Percentiles rank a stretch among this genome's conserved stretches.
These are phyloP conservation scores for Corynascus novoguineensis DNA, from an alignment of 495 filamentous ascomycete genomes.

Conservation along the genomic window DNA sequence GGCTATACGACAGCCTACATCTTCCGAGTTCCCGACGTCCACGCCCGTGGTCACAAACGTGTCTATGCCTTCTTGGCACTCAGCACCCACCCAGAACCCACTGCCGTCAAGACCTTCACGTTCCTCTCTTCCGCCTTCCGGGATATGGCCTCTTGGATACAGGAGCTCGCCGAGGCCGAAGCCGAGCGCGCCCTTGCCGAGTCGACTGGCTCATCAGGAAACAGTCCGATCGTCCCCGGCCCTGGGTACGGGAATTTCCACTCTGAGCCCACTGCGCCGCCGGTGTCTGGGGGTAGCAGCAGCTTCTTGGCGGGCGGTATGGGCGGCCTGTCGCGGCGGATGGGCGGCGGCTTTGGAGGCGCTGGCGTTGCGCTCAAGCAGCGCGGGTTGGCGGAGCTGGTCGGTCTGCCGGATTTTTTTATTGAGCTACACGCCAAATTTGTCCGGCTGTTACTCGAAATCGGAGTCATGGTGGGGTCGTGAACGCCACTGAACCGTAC, in stretches of 20 bases:
- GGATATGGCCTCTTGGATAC: conserved; percentile 69
- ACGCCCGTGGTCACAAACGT: conserved; percentile 78
- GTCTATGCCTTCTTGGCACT: conserved; percentile 87
- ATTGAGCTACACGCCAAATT: conserved; percentile 79
- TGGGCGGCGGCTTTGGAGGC: conserved; percentile 36
- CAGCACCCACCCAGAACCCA: conserved; percentile 60
- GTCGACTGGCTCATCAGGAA: conserved; percentile 33
- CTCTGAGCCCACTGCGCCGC: conserved; percentile 23
- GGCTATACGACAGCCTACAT: conserved; percentile 92
- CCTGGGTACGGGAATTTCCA: conserved; percentile 29
- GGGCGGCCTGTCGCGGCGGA: conserved; percentile 34
- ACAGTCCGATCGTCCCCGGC: conserved; percentile 26
- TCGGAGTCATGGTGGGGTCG: conserved; percentile 48
- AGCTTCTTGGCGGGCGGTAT: conserved; percentile 44
- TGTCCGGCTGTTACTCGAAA: conserved; percentile 63
- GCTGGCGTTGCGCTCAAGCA: conserved; percentile 53
- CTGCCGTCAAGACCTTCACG: conserved; percentile 69
- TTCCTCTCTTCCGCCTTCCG: conserved; percentile 71
- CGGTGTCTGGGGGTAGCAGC: conserved; percentile 24
- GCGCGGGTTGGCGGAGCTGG: conserved; percentile 76
- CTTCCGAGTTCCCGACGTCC: conserved; percentile 81
- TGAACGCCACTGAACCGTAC: conserved; percentile 9
- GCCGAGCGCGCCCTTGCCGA: conserved; percentile 48
- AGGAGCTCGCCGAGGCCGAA: conserved; percentile 52
- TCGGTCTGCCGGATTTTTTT: conserved; percentile 82